These are phyloP conservation scores for Breynia disticha DNA, from an alignment of 441 rosid species.

Conservation along the genomic window DNA sequence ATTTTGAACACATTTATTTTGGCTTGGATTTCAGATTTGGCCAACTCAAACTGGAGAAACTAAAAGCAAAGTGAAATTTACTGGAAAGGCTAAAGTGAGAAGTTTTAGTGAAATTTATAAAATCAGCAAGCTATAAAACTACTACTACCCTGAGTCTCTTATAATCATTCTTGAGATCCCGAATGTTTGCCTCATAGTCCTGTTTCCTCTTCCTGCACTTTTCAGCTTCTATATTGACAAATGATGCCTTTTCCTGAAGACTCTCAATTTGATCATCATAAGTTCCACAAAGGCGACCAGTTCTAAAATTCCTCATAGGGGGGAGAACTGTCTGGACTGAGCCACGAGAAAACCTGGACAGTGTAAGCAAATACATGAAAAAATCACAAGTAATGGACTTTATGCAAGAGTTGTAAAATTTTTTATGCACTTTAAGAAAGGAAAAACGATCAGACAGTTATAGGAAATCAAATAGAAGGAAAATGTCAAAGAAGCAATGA, in stretches of 20 bases:
- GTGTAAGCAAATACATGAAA: too few species aligned
- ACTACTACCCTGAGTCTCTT: slow-evolving; percentile 46
- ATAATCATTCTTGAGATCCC: slow-evolving; percentile 35
- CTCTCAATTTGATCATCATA: slow-evolving; percentile 71
- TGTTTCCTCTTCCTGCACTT: slow-evolving; percentile 50
- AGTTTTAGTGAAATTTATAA: not conserved
- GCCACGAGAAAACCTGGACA: slow-evolving; percentile 75
- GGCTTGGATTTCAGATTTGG: too few species aligned
- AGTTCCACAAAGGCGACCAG: slow-evolving; percentile 73
- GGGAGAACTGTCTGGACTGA: slow-evolving; percentile 90
- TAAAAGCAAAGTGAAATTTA: too few species aligned
- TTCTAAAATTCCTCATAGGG: slow-evolving; percentile 33
- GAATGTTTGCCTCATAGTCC: slow-evolving; percentile 38
- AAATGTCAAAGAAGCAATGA: not conserved
- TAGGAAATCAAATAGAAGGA: too few species aligned
- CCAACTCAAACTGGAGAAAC: too few species aligned
- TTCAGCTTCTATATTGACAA: slow-evolving; percentile 34
- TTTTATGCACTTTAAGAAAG: too few species aligned
- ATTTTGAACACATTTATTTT: too few species aligned
- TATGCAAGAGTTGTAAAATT: too few species aligned
- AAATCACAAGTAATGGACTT: too few species aligned
- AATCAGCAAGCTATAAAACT: not conserved
- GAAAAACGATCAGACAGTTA: too few species aligned
- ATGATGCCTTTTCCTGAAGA: slow-evolving; percentile 39
- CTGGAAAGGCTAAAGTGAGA: too few species aligned